These are phyloP conservation scores for Aspergillus carbonarius DNA, from an alignment of 2,329 filamentous ascomycete genomes.

Conservation along the genomic window DNA sequence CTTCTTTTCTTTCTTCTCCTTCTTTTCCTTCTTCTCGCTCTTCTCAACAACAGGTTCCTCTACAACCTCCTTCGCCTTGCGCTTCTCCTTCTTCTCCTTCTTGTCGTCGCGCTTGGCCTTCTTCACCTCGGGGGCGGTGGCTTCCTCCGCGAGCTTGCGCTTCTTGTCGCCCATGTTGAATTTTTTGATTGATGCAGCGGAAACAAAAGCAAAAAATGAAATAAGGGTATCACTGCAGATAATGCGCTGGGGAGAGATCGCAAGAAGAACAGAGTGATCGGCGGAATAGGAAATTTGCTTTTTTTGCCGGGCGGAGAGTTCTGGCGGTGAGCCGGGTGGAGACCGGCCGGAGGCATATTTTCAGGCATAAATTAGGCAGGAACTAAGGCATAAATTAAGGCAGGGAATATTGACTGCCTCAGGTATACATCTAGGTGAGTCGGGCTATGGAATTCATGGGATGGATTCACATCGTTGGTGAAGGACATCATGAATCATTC, in stretches of 20 bases:
- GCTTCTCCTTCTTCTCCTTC: slow-evolving; percentile 24
- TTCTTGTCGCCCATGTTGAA: slow-evolving; percentile 38
- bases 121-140: slow-evolving; percentile 30
- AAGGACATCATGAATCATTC: too few species aligned
- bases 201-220: background rate
- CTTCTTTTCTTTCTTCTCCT: slow-evolving; percentile 15
- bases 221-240: slow-evolving; percentile 1
- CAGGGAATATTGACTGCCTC: too few species aligned
- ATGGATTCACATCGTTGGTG: too few species aligned
- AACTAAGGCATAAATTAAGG: background rate
- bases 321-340: slow-evolving; percentile 24
- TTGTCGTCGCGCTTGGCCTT: slow-evolving; percentile 35
- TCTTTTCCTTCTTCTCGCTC: slow-evolving; percentile 31
- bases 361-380: background rate
- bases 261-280: slow-evolving; percentile 25
- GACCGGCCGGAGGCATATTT: background rate
- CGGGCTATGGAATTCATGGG: too few species aligned
- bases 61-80: slow-evolving; percentile 14
- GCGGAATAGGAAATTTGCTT: slow-evolving; percentile 30
- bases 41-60: slow-evolving; percentile 16
- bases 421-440: too few species aligned
- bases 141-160: slow-evolving; percentile 38
- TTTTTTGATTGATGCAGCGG: background rate
- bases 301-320: slow-evolving; percentile 25
- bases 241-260: slow-evolving; percentile 3